These are phyloP conservation scores for Talaromyces atroroseus DNA, from an alignment of 2,329 filamentous ascomycete species.

Conservation along the genomic window DNA sequence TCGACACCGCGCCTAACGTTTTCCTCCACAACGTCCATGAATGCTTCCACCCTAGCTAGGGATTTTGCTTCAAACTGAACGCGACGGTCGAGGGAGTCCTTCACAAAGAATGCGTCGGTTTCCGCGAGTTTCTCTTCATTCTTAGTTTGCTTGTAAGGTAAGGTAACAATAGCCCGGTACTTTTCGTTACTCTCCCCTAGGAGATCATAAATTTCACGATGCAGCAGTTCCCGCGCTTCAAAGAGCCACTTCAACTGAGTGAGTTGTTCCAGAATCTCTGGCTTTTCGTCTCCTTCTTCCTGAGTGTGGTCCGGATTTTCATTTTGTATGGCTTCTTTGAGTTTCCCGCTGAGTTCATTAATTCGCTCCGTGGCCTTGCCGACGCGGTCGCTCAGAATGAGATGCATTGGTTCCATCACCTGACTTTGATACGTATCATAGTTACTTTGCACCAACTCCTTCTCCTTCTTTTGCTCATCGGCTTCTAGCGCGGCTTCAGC, in stretches of 20 bases:
- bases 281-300: slow-evolving; percentile 91
- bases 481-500: slow-evolving; percentile 70
- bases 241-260: slow-evolving; percentile 97
- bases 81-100: slow-evolving; percentile 69
- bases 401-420: slow-evolving; percentile 79
- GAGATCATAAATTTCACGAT: slow-evolving; percentile 79
- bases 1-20: slow-evolving; percentile 86
- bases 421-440: slow-evolving; percentile 79
- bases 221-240: slow-evolving; percentile 80
- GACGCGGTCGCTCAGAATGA: slow-evolving; percentile 71
- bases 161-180: slow-evolving; percentile 76
- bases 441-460: slow-evolving; percentile 68
- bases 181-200: slow-evolving; percentile 79
- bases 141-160: slow-evolving; percentile 68
- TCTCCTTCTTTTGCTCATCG: slow-evolving; percentile 64
- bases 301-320: slow-evolving; percentile 76
- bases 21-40: slow-evolving; percentile 72
- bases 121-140: slow-evolving; percentile 74
- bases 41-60: slow-evolving; percentile 66
- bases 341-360: slow-evolving; percentile 63
- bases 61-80: slow-evolving; percentile 66
- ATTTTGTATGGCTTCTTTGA: slow-evolving; percentile 66
- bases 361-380: slow-evolving; percentile 70
- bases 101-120: slow-evolving; percentile 74
- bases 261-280: slow-evolving; percentile 87